Conservation (phyloP, 1,284 basidiomycete species). For the Hemileia vastatrix region DNA sequence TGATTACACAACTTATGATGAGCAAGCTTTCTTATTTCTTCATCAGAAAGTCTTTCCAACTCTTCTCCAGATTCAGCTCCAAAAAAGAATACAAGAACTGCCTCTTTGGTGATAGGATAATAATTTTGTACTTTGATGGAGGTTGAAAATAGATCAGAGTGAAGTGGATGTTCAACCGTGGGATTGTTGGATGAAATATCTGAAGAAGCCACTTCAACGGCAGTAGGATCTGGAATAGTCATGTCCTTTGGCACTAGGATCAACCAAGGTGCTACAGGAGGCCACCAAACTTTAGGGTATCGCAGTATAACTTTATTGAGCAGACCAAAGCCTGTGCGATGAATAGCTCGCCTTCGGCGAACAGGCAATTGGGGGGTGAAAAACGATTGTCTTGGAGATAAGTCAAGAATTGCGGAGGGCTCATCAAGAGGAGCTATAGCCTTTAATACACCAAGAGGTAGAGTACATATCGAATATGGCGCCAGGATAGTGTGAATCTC, state of each 20-base stretch:
- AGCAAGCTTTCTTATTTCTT: constrained; percentile 33
- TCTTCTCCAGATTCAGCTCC: constrained; percentile 36
- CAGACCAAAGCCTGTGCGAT: constrained; percentile 40
- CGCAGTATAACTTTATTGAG: constrained; percentile 45
- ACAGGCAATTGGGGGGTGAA: constrained; percentile 42
- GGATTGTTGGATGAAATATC: not conserved
- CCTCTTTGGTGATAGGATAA: constrained; percentile 29
- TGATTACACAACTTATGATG: constrained; percentile 30
- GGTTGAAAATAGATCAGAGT: constrained; percentile 25
- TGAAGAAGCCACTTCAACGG: not conserved
- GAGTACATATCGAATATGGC: constrained; percentile 38
- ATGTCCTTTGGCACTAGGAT: constrained; percentile 27
- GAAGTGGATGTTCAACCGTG: constrained; percentile 27
- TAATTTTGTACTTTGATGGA: constrained; percentile 32
- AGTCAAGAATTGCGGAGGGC: too few species aligned
- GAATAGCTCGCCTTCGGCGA: constrained; percentile 38
- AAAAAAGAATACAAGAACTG: constrained; percentile 41
- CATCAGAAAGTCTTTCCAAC: constrained; percentile 36
- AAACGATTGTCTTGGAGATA: too few species aligned
- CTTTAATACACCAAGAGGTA: constrained; percentile 46
- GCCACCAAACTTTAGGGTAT: constrained; percentile 44
- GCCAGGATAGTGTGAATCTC: constrained; percentile 27
- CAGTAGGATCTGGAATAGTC: not conserved
- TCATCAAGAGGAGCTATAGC: constrained; percentile 11
- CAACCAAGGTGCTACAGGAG: constrained; percentile 18